A percentile compares a stretch with the other conserved stretches of the same genome.
phyloP scores from a whole-genome alignment of 2,329 filamentous ascomycete genomes.

The Byssochlamys sp. region DNA sequence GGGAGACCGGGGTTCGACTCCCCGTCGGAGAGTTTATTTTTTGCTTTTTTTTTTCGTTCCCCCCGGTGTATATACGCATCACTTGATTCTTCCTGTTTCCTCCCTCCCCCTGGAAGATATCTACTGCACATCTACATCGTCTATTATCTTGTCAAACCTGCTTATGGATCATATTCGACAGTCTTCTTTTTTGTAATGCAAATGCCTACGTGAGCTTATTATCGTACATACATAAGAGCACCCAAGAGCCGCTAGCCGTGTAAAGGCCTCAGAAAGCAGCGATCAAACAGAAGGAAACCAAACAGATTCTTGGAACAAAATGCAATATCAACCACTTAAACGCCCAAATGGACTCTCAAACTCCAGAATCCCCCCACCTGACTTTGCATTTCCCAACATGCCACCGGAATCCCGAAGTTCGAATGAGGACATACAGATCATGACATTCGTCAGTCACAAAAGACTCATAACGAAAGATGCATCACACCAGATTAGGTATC shows the following conservation, averaged over 20 bases:
- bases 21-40: constrained; percentile 5
- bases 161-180: not conserved
- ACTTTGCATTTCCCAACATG: not conserved
- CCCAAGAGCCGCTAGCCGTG: not conserved
- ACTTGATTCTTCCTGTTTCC: too few relatives aligned
- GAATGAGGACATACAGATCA: constrained; percentile 7
- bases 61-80: too few relatives aligned
- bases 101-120: not conserved
- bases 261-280: not conserved
- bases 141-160: not conserved
- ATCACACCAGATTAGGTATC: constrained; percentile 12
- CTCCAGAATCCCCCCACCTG: not conserved
- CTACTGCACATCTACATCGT: not conserved
- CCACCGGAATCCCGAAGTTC: not conserved
- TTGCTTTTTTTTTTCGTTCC: not conserved
- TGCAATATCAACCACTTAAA: not conserved
- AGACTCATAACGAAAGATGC: not conserved
- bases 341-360: not conserved
- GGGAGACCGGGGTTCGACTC: constrained; percentile 17
- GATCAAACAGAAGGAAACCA: not conserved
- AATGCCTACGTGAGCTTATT: not conserved
- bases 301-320: not conserved
- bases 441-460: constrained; percentile 3
- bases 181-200: not conserved
- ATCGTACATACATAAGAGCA: not conserved